Evolutionary conservation across 2,329 filamentous ascomycete species (phyloP), one percentile per base, ranked within the genome.

Genomic region (Penicillium sclerotiorum): DNA sequence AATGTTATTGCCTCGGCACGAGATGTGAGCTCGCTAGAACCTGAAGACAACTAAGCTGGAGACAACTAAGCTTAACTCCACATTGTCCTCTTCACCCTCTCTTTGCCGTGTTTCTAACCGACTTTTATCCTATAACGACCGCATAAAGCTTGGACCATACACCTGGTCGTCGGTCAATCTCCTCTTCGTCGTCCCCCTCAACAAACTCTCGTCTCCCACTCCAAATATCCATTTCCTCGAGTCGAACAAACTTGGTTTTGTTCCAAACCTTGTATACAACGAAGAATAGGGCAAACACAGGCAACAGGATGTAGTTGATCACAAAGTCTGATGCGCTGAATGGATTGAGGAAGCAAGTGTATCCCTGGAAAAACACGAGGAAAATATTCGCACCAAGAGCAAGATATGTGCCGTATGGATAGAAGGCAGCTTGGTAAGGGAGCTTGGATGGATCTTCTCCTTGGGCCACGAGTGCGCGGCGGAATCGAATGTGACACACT

Each of bases 301-400:
- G 77, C 1, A 82, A 54, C 56, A 83, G 70, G 45, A 81, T 78
- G 57, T 83, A 83, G 52, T 78, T 79, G 43, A 80, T 74, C 23
- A 83, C 77, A 57, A 83, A 82, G 8, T 69, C 71, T 1, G 75
- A 74, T 0, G 74, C 70, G 25, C 73, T 73, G 55, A 80, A 83
- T 0, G 77, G 78, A 35, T 71, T 72, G 45, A 82, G 54, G 45
- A 74, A 78, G 2, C 77, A 78, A 5, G 75, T 76, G 64, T 81
- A 82, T 11, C 80, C 80, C 53, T 80, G 78, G 36, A 77, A 73
- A 41, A 80, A 74, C 2, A 80, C 71, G 4, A 82, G 69, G 47
- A 77, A 74, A 15, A 79, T 62, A 43, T 80, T 80, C 23, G 75
- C 69, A 25, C 63, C 57, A 2, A 82, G 66, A 6, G 75, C 77